These are phyloP conservation scores for Phaeoacremonium minimum DNA, from an alignment of 2,329 filamentous ascomycete species.

Conservation along the genomic window DNA sequence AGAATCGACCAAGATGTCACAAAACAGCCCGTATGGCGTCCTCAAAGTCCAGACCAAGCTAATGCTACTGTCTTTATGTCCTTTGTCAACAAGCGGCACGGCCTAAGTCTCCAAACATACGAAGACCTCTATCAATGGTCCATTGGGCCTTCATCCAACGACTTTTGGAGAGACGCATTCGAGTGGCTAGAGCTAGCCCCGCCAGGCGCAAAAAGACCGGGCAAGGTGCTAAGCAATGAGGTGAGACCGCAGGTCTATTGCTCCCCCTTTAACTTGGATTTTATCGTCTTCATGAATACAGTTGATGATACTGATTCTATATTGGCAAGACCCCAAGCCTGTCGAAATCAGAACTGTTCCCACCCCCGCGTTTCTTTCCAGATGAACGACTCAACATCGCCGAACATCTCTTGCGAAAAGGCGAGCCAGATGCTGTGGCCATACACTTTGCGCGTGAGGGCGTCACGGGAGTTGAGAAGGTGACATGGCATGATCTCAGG, in stretches of 20 bases:
- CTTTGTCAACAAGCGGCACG: no score
- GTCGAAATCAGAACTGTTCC: no score
- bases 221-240: neutral
- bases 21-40: no score
- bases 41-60: no score
- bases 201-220: neutral
- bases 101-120: neutral
- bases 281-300: no score
- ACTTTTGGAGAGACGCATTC: neutral
- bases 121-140: neutral
- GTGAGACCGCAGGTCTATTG: neutral
- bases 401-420: neutral
- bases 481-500: slow-evolving; percentile 4
- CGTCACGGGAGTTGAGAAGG: neutral
- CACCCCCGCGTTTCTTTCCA: neutral
- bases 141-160: neutral
- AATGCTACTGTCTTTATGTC: no score
- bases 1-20: no score
- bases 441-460: slow-evolving; percentile 2
- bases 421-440: neutral
- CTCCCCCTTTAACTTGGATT: no score
- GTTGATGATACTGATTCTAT: no score
- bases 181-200: neutral
- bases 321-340: no score
- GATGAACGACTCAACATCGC: neutral